Evolutionary conservation across 1,139 yeast species (phyloP), one percentile per base, ranked within the genome.

Genomic region (Trichomonascaceae sp.): DNA sequence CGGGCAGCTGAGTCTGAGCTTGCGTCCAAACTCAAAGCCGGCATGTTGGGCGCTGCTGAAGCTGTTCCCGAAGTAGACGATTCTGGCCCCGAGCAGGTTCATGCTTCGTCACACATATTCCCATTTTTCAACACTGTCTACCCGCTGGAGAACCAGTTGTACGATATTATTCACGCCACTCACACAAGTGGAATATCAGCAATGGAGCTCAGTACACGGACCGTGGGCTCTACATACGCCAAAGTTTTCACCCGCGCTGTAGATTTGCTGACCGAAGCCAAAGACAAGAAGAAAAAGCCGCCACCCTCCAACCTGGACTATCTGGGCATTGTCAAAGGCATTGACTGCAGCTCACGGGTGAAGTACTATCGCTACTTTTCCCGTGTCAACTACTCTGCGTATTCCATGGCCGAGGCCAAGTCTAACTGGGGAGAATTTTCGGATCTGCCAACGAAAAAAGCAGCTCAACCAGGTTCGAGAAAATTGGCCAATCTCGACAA

Each of bases 361-460:
- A 79, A 80, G 47, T 80, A 73, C 45, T 81, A 73, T 50, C 62
- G 93, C 27, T 75, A 80, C 44, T 74, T 76, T 42, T 66, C 77
- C 0, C 61, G 63, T 28, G 50, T 55, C 3, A 57, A 65, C 32
- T 66, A 62, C 33, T 42, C 57, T 9, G 48, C 44, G 13, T 50
- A 62, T 28, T 43, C 51, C 1, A 40, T 44, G 14, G 44, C 46
- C 17, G 45, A 46, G 1, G 36, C 36, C 3, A 55, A 52, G 27
- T 43, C 44, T 2, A 28, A 34, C 1, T 52, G 62, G 51, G 61
- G 63, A n/a, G n/a, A n/a, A n/a, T n/a, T n/a, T n/a, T n/a, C n/a
- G n/a, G n/a, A n/a, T n/a, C n/a, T 4, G 37, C 42, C 2, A 48
- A 46, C 29, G 41, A 44, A 18, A 31, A 34, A 3, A 32, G 43